Conservation (phyloP, 441 rosid genomes). For the Pelargonium cotyledonis region DNA sequence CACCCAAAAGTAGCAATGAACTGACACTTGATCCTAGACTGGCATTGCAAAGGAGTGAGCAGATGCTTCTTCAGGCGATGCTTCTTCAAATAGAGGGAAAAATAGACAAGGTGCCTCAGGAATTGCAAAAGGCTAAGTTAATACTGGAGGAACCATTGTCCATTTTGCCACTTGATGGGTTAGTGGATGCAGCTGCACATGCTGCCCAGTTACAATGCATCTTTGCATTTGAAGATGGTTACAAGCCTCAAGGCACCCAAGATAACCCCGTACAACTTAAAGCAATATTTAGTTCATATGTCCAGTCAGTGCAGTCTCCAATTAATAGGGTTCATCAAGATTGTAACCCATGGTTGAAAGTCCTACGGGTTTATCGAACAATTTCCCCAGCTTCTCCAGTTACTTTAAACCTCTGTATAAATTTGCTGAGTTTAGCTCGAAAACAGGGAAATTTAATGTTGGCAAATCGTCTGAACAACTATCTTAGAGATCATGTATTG, state of each 20-base stretch:
- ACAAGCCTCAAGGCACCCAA: conserved; percentile 34
- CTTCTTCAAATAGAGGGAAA: conserved; percentile 70
- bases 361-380: conserved; percentile 70
- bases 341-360: conserved; percentile 84
- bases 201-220: conserved; percentile 90
- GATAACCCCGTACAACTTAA: conserved; percentile 37
- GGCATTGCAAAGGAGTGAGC: conserved; percentile 95
- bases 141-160: conserved; percentile 85
- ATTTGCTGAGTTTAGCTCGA: conserved; percentile 73
- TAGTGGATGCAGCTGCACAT: conserved; percentile 67
- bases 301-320: conserved; percentile 53
- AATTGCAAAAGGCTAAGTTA: conserved; percentile 69
- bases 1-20: conserved; percentile 89
- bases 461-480: conserved; percentile 57
- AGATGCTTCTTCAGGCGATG: conserved; percentile 96
- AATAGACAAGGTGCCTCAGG: conserved; percentile 53
- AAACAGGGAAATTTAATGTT: conserved; percentile 74
- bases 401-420: conserved; percentile 74
- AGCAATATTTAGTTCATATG: conserved; percentile 53
- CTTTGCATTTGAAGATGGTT: conserved; percentile 67
- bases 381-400: conserved; percentile 58
- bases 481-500: conserved; percentile 46
- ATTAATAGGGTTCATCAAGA: conserved; percentile 60
- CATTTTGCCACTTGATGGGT: conserved; percentile 76
- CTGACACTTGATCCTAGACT: conserved; percentile 89